Base-by-base conservation (phyloP, 129 eudicot species). In the Gnaphalium uliginosum region DNA sequence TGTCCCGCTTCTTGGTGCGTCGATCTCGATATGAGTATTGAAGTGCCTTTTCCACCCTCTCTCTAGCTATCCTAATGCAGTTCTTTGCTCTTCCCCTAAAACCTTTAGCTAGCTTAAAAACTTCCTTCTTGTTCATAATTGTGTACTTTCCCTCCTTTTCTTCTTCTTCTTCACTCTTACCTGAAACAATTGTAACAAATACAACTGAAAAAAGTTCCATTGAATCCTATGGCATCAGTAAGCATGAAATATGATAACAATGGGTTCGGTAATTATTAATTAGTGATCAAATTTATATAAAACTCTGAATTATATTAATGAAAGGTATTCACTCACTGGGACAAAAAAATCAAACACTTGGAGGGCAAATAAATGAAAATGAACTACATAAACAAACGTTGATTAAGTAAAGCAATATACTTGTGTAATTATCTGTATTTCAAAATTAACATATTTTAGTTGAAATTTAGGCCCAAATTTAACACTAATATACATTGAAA, bases 81-180 rank as follows among this genome's bases (percentile, higher is more conserved):
- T 90, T 93, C 81, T 93, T 93, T 1, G 98, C 97, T 58, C 98
- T 88, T 62, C 98, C 98, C 32, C 98, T 74, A 57, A 93, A 93
- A 25, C 98, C 98, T 81, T 90, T 93, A 0, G 98, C 98, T 77
- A 93, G 78, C 76, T 93, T 88, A 27, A 93, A 80, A 15, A 93
- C 86, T 81, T 90, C 92, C 84, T 93, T 93, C 89, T 93, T 93
- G 85, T 93, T 90, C 98, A 90, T 90, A 71, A 83, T 65, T 70
- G 0, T 2, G 1, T 46, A 6, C 3, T 46, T 8, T 5, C n/a
- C 7, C 18, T 15, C 29, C 37, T 62, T 48, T 27, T 62, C 30
- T 23, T 76, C 0, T 65, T 76, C 19, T 66, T 51, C 8, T n/a
- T n/a, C n/a, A n/a, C n/a, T n/a, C n/a, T 53, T 51, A 9, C 56